phyloP scores from a whole-genome alignment of 1,284 basidiomycete species.

The Cronartium quercuum region DNA sequence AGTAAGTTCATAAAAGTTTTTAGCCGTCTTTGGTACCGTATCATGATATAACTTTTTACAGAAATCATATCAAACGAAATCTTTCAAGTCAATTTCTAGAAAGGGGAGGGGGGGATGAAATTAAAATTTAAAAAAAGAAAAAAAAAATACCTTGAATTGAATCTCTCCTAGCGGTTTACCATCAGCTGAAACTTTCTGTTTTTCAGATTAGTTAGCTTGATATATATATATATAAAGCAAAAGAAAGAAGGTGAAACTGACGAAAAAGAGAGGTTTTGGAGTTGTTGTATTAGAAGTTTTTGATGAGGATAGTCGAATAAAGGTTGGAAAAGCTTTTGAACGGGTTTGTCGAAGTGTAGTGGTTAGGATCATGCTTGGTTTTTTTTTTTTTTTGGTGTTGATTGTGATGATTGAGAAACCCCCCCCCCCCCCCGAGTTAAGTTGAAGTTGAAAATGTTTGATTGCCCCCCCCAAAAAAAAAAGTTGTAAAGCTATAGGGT shows the following conservation, averaged over 20 bases:
- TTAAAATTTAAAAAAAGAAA: background rate
- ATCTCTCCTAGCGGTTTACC: background rate
- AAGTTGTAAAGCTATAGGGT: too few species aligned
- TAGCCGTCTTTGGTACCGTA: slow-evolving; percentile 17
- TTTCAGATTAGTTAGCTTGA: background rate
- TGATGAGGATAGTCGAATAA: too few species aligned
- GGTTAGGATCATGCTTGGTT: too few species aligned
- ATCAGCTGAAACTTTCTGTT: background rate
- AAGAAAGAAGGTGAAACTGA: background rate
- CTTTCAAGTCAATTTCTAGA: background rate
- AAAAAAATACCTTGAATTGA: background rate
- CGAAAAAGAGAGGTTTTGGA: background rate
- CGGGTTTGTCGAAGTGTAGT: too few species aligned
- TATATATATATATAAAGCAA: background rate
- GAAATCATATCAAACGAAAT: background rate
- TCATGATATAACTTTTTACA: slow-evolving; percentile 1
- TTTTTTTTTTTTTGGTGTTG: too few species aligned
- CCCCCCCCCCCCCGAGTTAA: too few species aligned
- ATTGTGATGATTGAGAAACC: too few species aligned
- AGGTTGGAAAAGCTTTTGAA: too few species aligned
- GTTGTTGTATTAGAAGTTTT: background rate
- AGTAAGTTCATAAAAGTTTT: slow-evolving; percentile 29
- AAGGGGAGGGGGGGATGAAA: background rate
- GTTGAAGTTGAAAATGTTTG: too few species aligned
- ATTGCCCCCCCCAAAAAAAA: too few species aligned